phyloP scores from a whole-genome alignment of 495 filamentous ascomycete species.

The Mytilinidion resinicola region DNA sequence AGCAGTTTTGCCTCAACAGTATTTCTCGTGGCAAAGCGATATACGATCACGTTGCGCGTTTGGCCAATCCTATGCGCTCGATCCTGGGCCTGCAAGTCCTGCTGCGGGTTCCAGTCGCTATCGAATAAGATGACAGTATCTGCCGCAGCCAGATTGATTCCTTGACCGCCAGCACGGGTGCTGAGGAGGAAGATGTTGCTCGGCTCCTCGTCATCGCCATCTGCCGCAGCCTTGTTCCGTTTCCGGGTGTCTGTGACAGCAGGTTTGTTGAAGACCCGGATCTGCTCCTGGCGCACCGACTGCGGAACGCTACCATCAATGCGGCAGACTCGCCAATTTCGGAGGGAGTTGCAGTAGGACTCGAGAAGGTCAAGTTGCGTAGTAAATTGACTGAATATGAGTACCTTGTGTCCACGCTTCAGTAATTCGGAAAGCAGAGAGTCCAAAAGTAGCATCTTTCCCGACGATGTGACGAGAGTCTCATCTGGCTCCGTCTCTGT shows the following conservation, averaged over 20 bases:
- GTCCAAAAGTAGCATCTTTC: conserved; percentile 93
- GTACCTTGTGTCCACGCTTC: conserved; percentile 71
- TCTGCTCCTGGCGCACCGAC: conserved; percentile 71
- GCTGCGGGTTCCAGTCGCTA: conserved; percentile 95
- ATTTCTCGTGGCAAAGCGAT: conserved; percentile 84
- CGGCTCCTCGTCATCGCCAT: conserved; percentile 39
- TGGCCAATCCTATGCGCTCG: conserved; percentile 93
- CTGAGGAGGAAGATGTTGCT: conserved; percentile 79
- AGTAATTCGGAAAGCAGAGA: conserved; percentile 74
- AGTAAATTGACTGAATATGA: conserved; percentile 97
- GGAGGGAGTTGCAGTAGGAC: conserved; percentile 69
- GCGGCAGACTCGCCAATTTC: conserved; percentile 73
- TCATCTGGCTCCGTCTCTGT: conserved; percentile 54
- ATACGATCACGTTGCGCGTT: conserved; percentile 86
- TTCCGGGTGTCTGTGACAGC: conserved; percentile 5
- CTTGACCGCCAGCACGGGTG: conserved; percentile 88
- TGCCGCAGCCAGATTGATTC: conserved; percentile 75
- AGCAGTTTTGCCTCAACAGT: conserved; percentile 89
- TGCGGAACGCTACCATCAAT: conserved; percentile 88
- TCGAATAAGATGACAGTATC: conserved; percentile 73
- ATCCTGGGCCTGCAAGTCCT: conserved; percentile 93
- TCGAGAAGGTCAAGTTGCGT: conserved; percentile 87
- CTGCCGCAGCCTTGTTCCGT: not conserved
- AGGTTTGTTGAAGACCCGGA: conserved; percentile 71
- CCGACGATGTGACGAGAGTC: conserved; percentile 73